These are phyloP conservation scores for Aspergillus sclerotioniger DNA, from an alignment of 495 filamentous ascomycete genomes.

Conservation along the genomic window DNA sequence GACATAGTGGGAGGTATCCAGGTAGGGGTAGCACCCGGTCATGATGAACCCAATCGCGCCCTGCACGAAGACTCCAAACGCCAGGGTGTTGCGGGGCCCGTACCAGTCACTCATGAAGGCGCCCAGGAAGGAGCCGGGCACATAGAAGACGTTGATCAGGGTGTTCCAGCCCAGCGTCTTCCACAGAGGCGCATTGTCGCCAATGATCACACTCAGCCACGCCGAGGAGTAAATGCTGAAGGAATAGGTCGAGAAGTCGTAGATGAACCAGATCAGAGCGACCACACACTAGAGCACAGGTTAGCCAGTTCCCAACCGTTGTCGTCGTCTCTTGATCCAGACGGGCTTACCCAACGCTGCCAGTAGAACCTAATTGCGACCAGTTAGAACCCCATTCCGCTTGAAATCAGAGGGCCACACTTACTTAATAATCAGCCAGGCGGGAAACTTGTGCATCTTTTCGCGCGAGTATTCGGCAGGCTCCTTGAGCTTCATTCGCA, in stretches of 20 bases:
- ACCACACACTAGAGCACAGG: conserved; percentile 59
- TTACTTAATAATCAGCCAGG: conserved; percentile 51
- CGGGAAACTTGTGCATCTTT: conserved; percentile 52
- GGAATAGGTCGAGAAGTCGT: conserved; percentile 79
- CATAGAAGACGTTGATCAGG: conserved; percentile 80
- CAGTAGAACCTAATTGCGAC: conserved; percentile 47
- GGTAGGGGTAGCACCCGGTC: conserved; percentile 66
- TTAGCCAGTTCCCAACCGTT: conserved; percentile 43
- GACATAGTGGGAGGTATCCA: conserved; percentile 61
- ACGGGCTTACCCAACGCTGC: conserved; percentile 37
- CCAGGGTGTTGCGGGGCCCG: conserved; percentile 73
- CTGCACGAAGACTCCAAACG: conserved; percentile 63
- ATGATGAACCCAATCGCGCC: conserved; percentile 81
- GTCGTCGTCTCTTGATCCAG: conserved; percentile 10
- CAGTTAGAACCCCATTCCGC: background rate
- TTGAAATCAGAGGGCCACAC: background rate
- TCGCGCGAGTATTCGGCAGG: conserved; percentile 74
- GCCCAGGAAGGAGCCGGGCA: conserved; percentile 75
- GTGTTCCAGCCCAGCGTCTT: conserved; percentile 82
- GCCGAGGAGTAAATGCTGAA: conserved; percentile 76
- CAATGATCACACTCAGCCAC: conserved; percentile 66
- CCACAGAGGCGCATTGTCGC: conserved; percentile 56
- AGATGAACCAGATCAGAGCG: conserved; percentile 87
- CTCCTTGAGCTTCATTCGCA: conserved; percentile 75
- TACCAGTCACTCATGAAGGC: conserved; percentile 70